Evolutionary conservation across 805 yeast species (phyloP).

Genomic region (Lipomyces lipofer): DNA sequence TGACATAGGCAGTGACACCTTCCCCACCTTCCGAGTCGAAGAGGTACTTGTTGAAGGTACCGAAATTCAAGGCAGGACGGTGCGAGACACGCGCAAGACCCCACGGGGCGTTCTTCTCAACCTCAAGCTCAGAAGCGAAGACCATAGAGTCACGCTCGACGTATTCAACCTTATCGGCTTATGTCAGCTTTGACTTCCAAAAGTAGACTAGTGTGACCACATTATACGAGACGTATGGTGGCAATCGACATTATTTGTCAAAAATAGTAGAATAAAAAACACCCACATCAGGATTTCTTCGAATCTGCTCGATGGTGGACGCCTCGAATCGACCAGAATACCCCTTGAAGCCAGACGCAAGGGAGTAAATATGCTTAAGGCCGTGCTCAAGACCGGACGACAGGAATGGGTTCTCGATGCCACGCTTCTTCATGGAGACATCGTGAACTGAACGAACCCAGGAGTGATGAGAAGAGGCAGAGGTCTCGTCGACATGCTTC

Average conservation of each 20-base stretch:
- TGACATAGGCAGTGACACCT: slow-evolving; percentile 58
- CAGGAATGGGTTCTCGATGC: slow-evolving; percentile 37
- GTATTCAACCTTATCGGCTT: slow-evolving; percentile 46
- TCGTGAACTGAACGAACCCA: slow-evolving; percentile 44
- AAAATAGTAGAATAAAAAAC: no score
- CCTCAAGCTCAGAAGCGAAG: slow-evolving; percentile 48
- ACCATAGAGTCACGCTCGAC: slow-evolving; percentile 62
- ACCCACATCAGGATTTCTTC: slow-evolving; percentile 48
- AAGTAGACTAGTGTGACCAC: slow-evolving; percentile 46
- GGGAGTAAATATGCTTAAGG: slow-evolving; percentile 58
- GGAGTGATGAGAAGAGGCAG: slow-evolving; percentile 63
- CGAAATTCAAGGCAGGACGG: slow-evolving; percentile 60
- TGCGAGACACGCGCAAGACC: slow-evolving; percentile 71
- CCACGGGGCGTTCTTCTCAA: slow-evolving; percentile 69
- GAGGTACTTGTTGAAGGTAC: slow-evolving; percentile 59
- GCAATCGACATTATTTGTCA: background rate
- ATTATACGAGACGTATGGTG: background rate
- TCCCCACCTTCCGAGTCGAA: slow-evolving; percentile 61
- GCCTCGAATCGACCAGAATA: slow-evolving; percentile 84
- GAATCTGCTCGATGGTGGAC: slow-evolving; percentile 69
- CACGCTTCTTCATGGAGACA: slow-evolving; percentile 43
- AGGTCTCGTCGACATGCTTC: slow-evolving; percentile 55
- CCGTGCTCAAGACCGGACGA: slow-evolving; percentile 49
- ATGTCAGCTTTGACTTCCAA: background rate
- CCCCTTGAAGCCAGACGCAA: slow-evolving; percentile 61